A percentile compares a stretch with the other conserved stretches of the same genome.
Conservation (phyloP, 176 grass and related monocot genomes). For the Juncus inflexus region DNA sequence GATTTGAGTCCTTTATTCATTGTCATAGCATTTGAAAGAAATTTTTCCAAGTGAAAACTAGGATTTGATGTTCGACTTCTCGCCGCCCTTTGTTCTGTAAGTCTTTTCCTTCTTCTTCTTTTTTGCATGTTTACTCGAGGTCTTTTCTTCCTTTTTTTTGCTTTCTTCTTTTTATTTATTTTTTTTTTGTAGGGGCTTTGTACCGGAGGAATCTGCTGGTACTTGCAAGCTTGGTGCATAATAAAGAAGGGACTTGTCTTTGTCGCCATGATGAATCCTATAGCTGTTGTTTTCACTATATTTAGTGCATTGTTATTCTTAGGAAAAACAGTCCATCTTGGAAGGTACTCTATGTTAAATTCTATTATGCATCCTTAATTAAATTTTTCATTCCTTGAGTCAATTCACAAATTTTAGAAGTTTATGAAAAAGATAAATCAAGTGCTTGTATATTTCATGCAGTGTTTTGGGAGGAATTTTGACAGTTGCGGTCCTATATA, state of each 20-base stretch:
- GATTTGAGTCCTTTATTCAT: too few species aligned
- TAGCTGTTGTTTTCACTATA: slow-evolving; percentile 40
- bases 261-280: slow-evolving; percentile 35
- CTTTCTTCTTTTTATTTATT: not conserved
- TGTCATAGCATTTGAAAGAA: slow-evolving; percentile 34
- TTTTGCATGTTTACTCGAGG: not conserved
- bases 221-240: slow-evolving; percentile 56
- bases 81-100: slow-evolving; percentile 27
- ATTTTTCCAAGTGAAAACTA: slow-evolving; percentile 48
- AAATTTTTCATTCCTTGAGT: too few species aligned
- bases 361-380: too few species aligned
- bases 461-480: slow-evolving; percentile 54
- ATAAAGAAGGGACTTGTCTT: slow-evolving; percentile 47
- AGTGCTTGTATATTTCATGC: slow-evolving; percentile 11
- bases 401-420: too few species aligned
- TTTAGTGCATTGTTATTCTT: slow-evolving; percentile 43
- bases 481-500: slow-evolving; percentile 53
- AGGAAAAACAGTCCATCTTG: slow-evolving; percentile 35
- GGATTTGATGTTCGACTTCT: slow-evolving; percentile 39
- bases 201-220: slow-evolving; percentile 38
- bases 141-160: too few species aligned
- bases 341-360: slow-evolving; percentile 29
- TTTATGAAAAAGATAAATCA: not conserved
- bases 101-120: not conserved
- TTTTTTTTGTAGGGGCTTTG: slow-evolving; percentile 35